These are phyloP conservation scores for Euphrasia confusa DNA, from an alignment of 257 asterid species.

Conservation along the genomic window DNA sequence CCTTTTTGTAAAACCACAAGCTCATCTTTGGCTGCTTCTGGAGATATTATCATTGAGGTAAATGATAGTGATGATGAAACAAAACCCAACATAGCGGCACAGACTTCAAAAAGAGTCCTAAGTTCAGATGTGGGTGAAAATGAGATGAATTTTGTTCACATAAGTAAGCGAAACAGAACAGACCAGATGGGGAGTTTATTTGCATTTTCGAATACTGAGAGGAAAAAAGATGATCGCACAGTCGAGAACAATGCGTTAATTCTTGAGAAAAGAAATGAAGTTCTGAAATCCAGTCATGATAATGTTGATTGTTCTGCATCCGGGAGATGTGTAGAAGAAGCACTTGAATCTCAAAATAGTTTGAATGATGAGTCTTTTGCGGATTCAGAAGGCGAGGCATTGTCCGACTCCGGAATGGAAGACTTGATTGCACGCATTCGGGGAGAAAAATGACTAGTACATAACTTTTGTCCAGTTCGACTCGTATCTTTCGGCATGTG, in stretches of 20 bases:
- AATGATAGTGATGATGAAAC: not conserved
- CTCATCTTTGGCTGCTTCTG: not conserved
- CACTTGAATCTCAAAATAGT: not conserved
- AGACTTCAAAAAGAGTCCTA: not conserved
- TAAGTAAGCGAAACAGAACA: not conserved
- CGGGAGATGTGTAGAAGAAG: not conserved
- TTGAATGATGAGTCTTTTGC: not conserved
- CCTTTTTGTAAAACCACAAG: not conserved
- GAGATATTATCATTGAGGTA: not conserved
- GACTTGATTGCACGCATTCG: not conserved
- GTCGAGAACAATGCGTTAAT: not conserved
- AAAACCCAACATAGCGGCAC: not conserved
- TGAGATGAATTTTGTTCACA: not conserved
- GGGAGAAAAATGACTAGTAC: not conserved
- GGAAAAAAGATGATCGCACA: not conserved
- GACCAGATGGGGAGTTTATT: not conserved
- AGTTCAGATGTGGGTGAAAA: conserved; percentile 1
- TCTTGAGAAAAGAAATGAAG: not conserved
- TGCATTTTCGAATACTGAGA: not conserved
- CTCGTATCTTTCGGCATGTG: too few species aligned
- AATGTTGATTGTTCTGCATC: not conserved
- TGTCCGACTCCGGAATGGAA: not conserved
- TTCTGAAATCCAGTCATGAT: not conserved
- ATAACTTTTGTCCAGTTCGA: too few species aligned
- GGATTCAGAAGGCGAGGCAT: not conserved